Percentiles rank a stretch among this genome's conserved stretches.
phyloP scores from a whole-genome alignment of 2,329 filamentous ascomycete species.

The Diaporthe capsici region DNA sequence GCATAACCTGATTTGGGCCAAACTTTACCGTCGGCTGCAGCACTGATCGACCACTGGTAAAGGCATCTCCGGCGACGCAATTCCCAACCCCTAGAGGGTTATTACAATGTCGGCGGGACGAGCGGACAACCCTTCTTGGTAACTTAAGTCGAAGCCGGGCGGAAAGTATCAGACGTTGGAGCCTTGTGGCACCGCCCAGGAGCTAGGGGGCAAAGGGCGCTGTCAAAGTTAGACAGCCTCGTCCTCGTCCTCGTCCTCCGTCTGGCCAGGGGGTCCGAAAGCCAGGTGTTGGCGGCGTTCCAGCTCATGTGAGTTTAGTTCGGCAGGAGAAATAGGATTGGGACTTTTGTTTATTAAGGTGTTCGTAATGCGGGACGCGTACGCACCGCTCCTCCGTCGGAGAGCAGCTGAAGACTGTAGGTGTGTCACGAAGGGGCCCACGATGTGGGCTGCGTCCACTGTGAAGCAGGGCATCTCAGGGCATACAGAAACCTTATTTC shows the following conservation, averaged over 20 bases:
- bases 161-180: constrained; percentile 1
- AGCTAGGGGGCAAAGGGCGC: constrained; percentile 1
- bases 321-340: constrained; percentile 26
- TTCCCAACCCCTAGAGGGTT: not conserved
- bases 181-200: not conserved
- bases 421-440: constrained; percentile 14
- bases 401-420: constrained; percentile 1
- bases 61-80: constrained; percentile 9
- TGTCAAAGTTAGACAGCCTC: constrained; percentile 18
- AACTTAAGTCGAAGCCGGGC: constrained; percentile 16
- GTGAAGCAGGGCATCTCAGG: constrained; percentile 8
- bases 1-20: constrained; percentile 25
- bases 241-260: not conserved
- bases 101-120: not conserved
- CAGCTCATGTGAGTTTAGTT: not conserved
- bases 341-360: constrained; percentile 31
- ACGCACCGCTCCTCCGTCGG: constrained; percentile 7
- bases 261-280: not conserved
- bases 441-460: constrained; percentile 24
- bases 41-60: constrained; percentile 2
- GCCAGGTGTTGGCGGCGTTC: not conserved
- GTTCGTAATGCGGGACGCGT: constrained; percentile 29
- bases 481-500: constrained; percentile 24
- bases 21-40: constrained; percentile 28
- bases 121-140: not conserved